Conservation (phyloP, 139 green algal species). For the Yamagishiella unicocca region DNA sequence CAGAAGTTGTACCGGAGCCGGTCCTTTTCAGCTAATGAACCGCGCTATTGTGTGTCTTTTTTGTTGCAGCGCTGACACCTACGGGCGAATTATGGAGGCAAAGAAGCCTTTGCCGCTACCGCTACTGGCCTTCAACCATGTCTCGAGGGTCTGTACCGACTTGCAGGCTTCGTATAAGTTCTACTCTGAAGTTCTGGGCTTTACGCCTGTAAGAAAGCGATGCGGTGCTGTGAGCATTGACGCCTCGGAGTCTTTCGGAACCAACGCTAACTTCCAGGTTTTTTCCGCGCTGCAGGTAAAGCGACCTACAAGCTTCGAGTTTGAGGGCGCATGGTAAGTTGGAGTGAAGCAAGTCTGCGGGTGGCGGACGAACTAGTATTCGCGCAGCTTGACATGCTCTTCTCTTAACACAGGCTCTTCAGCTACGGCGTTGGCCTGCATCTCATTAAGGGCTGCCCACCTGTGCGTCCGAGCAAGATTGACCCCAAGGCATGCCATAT, state of each 20-base stretch:
- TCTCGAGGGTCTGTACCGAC: slow-evolving; percentile 31
- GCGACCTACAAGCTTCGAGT: slow-evolving; percentile 73
- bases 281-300: slow-evolving; percentile 57
- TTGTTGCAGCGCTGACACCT: too few relatives aligned
- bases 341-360: too few relatives aligned
- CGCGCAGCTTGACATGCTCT: background rate
- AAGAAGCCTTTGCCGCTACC: slow-evolving; percentile 47
- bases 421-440: slow-evolving; percentile 81
- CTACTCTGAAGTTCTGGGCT: slow-evolving; percentile 81
- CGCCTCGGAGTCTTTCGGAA: too few relatives aligned
- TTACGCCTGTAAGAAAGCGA: slow-evolving; percentile 44
- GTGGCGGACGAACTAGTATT: background rate
- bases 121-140: slow-evolving; percentile 67
- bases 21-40: too few relatives aligned
- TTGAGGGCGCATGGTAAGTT: slow-evolving; percentile 78
- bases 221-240: background rate
- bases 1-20: too few relatives aligned
- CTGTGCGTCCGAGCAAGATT: slow-evolving; percentile 52
- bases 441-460: slow-evolving; percentile 70
- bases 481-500: slow-evolving; percentile 80
- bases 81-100: background rate
- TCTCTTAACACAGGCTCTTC: slow-evolving; percentile 69
- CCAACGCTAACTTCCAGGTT: background rate
- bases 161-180: slow-evolving; percentile 62
- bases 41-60: too few relatives aligned